These are phyloP conservation scores for Phaffomyces opuntiae DNA, from an alignment of 805 yeast genomes.

Conservation along the genomic window DNA sequence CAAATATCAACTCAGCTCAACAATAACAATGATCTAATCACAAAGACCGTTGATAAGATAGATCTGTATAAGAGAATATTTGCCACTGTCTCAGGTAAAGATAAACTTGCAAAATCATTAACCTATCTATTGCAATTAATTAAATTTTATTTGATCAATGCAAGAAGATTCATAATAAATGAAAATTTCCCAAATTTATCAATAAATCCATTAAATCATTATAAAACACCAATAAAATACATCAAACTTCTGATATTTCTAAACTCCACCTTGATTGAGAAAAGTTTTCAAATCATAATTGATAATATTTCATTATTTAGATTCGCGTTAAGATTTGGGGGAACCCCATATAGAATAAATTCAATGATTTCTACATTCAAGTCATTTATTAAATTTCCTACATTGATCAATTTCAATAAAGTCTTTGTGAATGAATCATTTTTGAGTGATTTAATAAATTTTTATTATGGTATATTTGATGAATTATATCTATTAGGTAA, in stretches of 20 bases:
- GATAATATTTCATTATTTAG: slow-evolving; percentile 49
- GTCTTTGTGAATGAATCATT: slow-evolving; percentile 37
- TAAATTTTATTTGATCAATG: slow-evolving; percentile 37
- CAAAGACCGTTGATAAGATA: slow-evolving; percentile 7
- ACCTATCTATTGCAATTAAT: slow-evolving; percentile 53
- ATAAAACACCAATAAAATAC: slow-evolving; percentile 20
- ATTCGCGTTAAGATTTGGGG: slow-evolving; percentile 64
- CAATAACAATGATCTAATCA: neutral
- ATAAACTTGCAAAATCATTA: slow-evolving; percentile 57
- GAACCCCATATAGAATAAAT: slow-evolving; percentile 52
- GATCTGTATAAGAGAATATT: slow-evolving; percentile 48
- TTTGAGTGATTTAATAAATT: slow-evolving; percentile 43
- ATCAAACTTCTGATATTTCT: slow-evolving; percentile 19
- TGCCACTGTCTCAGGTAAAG: slow-evolving; percentile 59
- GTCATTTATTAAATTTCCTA: slow-evolving; percentile 14
- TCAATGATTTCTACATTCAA: slow-evolving; percentile 29
- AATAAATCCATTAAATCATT: slow-evolving; percentile 22
- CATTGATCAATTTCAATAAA: slow-evolving; percentile 17
- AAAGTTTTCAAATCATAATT: slow-evolving; percentile 37
- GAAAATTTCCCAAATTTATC: slow-evolving; percentile 23
- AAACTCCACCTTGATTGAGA: slow-evolving; percentile 25
- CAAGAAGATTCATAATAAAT: slow-evolving; percentile 25
- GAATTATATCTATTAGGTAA: slow-evolving; percentile 54
- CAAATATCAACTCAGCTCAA: too few species aligned
- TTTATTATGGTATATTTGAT: slow-evolving; percentile 62